Evolutionary conservation across 2,329 filamentous ascomycete species (phyloP).

Genomic region (Penicillium occitanis): DNA sequence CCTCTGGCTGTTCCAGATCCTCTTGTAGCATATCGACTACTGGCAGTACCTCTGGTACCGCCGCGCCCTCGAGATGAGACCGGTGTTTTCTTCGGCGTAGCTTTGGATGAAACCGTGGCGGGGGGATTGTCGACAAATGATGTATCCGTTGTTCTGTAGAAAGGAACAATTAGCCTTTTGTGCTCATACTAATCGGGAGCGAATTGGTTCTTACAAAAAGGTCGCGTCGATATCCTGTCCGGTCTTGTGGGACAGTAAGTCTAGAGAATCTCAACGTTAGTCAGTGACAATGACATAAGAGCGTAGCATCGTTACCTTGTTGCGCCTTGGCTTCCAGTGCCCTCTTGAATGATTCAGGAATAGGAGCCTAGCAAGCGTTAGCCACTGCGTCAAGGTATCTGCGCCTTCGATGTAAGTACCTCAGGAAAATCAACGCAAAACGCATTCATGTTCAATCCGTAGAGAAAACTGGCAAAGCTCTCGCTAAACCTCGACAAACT

Average conservation of each 20-base stretch:
- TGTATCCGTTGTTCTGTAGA: slow-evolving; percentile 76
- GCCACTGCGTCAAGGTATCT: neutral
- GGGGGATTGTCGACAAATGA: slow-evolving; percentile 86
- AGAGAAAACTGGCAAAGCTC: slow-evolving; percentile 92
- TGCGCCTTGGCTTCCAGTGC: slow-evolving; percentile 60
- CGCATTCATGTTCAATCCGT: slow-evolving; percentile 97
- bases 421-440: slow-evolving; percentile 98
- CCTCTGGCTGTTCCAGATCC: slow-evolving; percentile 31
- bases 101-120: slow-evolving; percentile 49
- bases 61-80: slow-evolving; percentile 26
- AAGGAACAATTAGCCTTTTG: slow-evolving; percentile 3
- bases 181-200: neutral
- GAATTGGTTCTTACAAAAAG: slow-evolving; percentile 65
- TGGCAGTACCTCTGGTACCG: slow-evolving; percentile 29
- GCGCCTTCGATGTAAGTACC: slow-evolving; percentile 63
- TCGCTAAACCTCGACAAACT: slow-evolving; percentile 90
- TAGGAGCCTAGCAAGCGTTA: slow-evolving; percentile 63
- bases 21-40: slow-evolving; percentile 40
- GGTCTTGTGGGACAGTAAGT: slow-evolving; percentile 28
- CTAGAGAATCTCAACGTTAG: neutral
- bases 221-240: slow-evolving; percentile 69
- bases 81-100: slow-evolving; percentile 35
- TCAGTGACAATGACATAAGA: too few species aligned
- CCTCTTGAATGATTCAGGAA: slow-evolving; percentile 76
- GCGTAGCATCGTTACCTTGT: slow-evolving; percentile 36